These are phyloP conservation scores for Glomus cerebriforme DNA, from an alignment of 192 early-diverging fungal species.

Conservation along the genomic window DNA sequence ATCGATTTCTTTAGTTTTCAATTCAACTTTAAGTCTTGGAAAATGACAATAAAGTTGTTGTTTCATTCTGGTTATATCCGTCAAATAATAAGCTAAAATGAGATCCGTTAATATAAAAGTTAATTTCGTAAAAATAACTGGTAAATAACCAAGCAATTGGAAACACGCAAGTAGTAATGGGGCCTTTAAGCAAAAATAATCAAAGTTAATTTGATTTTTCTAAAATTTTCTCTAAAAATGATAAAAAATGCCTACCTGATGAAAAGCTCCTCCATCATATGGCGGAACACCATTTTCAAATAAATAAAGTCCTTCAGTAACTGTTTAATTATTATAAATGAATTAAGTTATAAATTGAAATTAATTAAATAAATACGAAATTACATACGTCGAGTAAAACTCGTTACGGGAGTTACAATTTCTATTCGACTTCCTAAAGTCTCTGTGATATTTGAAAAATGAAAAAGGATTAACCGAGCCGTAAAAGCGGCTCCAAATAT, in stretches of 20 bases:
- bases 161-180: slow-evolving; percentile 81
- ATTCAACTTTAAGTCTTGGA: slow-evolving; percentile 20
- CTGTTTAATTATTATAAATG: slow-evolving; percentile 34
- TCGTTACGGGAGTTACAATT: slow-evolving; percentile 84
- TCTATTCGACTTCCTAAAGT: slow-evolving; percentile 66
- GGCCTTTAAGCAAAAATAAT: slow-evolving; percentile 42
- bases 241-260: slow-evolving; percentile 63
- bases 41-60: slow-evolving; percentile 26
- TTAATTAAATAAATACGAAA: neutral
- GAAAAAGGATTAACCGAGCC: slow-evolving; percentile 49
- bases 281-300: slow-evolving; percentile 73
- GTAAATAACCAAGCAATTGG: slow-evolving; percentile 56
- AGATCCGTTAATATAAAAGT: slow-evolving; percentile 70
- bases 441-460: slow-evolving; percentile 46
- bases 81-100: slow-evolving; percentile 59
- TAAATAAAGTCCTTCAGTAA: slow-evolving; percentile 85
- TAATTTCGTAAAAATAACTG: slow-evolving; percentile 50
- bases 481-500: slow-evolving; percentile 43
- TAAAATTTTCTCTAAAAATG: neutral
- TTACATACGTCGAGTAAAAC: slow-evolving; percentile 75
- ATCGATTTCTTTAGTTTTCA: slow-evolving; percentile 15
- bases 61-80: slow-evolving; percentile 49
- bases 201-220: no score
- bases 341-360: neutral
- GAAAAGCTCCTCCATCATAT: slow-evolving; percentile 87